Base-by-base conservation (phyloP, 164 flowering plant genomes). In the Magnolia changhungtana region DNA sequence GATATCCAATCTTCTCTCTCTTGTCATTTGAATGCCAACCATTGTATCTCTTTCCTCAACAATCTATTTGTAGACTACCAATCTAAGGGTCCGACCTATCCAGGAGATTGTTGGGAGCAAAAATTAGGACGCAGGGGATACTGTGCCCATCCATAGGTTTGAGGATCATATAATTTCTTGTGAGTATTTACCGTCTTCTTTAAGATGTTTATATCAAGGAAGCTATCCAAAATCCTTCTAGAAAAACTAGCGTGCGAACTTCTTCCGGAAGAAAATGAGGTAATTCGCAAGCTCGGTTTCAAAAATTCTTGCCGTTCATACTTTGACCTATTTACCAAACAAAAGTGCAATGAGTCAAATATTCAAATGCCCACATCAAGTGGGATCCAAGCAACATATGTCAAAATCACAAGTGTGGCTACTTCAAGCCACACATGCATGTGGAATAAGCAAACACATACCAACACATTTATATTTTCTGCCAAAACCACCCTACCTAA, bases 281-380 rank as follows among this genome's bases (percentile, higher is more conserved):
- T 50, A 61, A 96, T 96, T 81, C 97, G 88, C 90, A 96, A 84
- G 85, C 98, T 96, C 59, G 97, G 98, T 76, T 96, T 92, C 86
- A 96, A 67, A 81, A 96, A 96, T 81, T 90, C 95, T 85, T 96
- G 99, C 76, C 74, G 89, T 84, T 94, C 97, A 83, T 96, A 96
- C 82, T 96, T 96, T 3, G 94, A 86, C 90, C 99, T 96, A 73
- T 80, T 78, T 3, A 5, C 3, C 51, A 72, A 77, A 67, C 58
- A 64, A 7, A 13, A 2, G 50, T 14, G 29, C 13, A 80, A 63
- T 50, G 50, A 13, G 74, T 63, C 13, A 63, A 64, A 49, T 20
- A 50, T 52, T 58, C 4, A 74, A 1, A 45, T 6, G 45, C 45
- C 7, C 45, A 37, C 45, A 37, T 37, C 45, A 37, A 37, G 45